Conservation (phyloP, 83 land plant species). For the Picea mariana region DNA sequence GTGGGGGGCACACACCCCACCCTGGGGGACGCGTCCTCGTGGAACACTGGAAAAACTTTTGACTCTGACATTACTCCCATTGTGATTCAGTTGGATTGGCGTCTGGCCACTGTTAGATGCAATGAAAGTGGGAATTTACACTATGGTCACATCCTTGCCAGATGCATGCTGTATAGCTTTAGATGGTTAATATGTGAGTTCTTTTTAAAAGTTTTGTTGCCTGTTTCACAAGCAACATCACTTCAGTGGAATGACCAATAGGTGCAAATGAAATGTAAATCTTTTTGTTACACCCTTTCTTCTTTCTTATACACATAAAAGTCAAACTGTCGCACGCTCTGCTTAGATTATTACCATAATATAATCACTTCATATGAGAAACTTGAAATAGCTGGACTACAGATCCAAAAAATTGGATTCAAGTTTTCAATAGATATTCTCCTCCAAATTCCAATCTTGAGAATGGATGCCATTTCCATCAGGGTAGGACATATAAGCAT, state of each 20-base stretch:
- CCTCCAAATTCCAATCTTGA: neutral
- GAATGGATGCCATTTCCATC: neutral
- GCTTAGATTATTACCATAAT: neutral
- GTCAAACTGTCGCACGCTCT: neutral
- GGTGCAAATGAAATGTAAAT: too few relatives aligned
- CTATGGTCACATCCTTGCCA: neutral
- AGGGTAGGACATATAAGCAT: neutral
- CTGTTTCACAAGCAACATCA: neutral
- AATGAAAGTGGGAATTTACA: neutral
- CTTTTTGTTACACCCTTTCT: too few relatives aligned
- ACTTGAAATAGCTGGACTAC: neutral
- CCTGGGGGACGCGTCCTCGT: too few relatives aligned
- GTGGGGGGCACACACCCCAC: too few relatives aligned
- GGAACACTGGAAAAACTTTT: too few relatives aligned
- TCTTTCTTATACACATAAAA: too few relatives aligned
- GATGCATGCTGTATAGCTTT: neutral
- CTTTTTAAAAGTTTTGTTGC: neutral
- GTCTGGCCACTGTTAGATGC: too few relatives aligned
- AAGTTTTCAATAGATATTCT: neutral
- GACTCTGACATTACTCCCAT: too few relatives aligned
- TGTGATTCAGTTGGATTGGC: too few relatives aligned
- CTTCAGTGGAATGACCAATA: neutral
- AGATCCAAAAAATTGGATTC: neutral
- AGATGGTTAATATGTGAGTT: neutral
- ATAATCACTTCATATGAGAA: too few relatives aligned